phyloP scores from a whole-genome alignment of 345 rosid genomes.

The Leavenworthia alabamica region DNA sequence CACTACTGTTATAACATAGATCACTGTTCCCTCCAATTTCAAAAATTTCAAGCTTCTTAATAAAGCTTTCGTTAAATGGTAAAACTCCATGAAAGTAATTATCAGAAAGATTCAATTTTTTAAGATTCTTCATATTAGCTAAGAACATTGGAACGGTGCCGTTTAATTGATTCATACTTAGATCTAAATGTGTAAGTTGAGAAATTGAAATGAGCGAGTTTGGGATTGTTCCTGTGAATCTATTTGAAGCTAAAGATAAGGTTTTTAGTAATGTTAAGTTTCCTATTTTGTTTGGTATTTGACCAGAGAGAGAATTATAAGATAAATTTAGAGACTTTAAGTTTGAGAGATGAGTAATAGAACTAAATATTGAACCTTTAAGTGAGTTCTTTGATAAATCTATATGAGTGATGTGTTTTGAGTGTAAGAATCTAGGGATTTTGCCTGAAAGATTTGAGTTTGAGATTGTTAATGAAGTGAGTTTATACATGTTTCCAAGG shows the following conservation, averaged over 20 bases:
- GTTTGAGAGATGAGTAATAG: conserved; percentile 51
- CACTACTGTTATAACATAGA: conserved; percentile 64
- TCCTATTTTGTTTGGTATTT: conserved; percentile 48
- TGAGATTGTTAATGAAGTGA: conserved; percentile 54
- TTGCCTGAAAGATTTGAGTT: conserved; percentile 52
- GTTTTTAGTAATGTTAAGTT: conserved; percentile 52
- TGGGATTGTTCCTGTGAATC: conserved; percentile 64
- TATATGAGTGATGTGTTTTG: conserved; percentile 47
- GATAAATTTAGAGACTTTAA: conserved; percentile 58
- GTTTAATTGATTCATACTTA: conserved; percentile 33
- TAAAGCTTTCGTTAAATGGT: conserved; percentile 29
- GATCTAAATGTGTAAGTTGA: conserved; percentile 57
- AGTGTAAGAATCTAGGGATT: conserved; percentile 22
- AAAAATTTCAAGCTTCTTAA: conserved; percentile 46
- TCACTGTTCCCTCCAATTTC: conserved; percentile 56
- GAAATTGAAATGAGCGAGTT: conserved; percentile 54
- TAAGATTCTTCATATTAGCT: background rate
- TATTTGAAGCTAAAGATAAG: conserved; percentile 61
- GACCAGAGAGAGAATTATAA: conserved; percentile 53
- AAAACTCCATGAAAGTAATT: background rate
- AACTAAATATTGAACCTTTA: conserved; percentile 52
- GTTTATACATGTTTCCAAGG: conserved; percentile 14
- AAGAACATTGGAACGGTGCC: background rate
- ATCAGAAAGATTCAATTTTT: background rate
- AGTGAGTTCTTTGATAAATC: conserved; percentile 69